Evolutionary conservation across 2,329 filamentous ascomycete species (phyloP), one percentile per base, ranked within the genome.

Genomic region (Ramularia collo-cygni): DNA sequence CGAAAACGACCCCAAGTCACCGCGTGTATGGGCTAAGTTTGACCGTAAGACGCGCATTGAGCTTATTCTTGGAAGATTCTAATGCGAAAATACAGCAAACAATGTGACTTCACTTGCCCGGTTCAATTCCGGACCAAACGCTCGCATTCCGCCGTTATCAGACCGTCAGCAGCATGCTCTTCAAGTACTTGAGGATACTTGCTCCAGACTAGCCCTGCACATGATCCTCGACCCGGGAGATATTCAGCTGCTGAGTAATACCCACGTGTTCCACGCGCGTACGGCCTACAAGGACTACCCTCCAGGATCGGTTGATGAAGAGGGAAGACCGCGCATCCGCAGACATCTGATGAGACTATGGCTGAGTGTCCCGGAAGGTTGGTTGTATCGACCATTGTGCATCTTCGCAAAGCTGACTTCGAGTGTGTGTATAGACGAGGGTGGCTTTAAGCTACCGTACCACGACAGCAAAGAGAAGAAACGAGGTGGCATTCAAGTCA

Each of bases 201-300:
- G 85, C 65, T 69, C 82, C 54, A 68, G 76, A 7, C 69, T 88
- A 35, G 74, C 83, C 3, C 69, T 94, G 50, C 86, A 93, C 64
- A 93, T 93, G 85, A 68, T 92, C 28, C 72, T 93, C 8, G 85
- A 90, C 52, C 76, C 90, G 10, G 86, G 87, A 35, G 87, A 94
- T 56, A 89, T 94, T 48, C 87, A 94, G 64, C 89, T 93, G 62
- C 58, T 93, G 38, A 78, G 79, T 50, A 92, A 93, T 59, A 75
- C 75, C 35, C 86, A 93, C 57, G 73, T 92, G 4, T 65, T 93
- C 32, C 87, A 94, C 60, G 83, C 87, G 0, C 69, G 87, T 35
- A 94, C 87, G 0, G 84, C 75, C 18, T 94, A 94, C 64, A 83
- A 71, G 46, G 84, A 85, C 55, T 71, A 76, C 62, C 74, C 75